Percentiles rank a stretch among this genome's conserved stretches.
Conservation (phyloP, 441 rosid species). For the Adansonia grandidieri region DNA sequence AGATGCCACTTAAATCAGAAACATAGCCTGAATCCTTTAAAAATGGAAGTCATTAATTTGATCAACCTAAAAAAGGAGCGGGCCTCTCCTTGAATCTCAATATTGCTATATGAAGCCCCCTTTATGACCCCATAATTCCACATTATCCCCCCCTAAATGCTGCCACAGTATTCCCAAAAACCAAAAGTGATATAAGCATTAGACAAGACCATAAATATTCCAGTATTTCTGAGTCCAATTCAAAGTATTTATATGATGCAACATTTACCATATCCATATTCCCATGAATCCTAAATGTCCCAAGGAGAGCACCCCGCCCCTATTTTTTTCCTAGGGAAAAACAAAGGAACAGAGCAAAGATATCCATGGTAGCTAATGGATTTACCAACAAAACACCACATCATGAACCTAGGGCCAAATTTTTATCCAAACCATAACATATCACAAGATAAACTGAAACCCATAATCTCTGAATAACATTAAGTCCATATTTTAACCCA, state of each 20-base stretch:
- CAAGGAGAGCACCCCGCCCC: too few relatives aligned
- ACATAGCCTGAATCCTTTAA: constrained; percentile 49
- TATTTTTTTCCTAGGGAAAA: too few relatives aligned
- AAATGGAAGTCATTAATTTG: constrained; percentile 41
- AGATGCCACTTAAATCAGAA: constrained; percentile 37
- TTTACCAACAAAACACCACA: too few relatives aligned
- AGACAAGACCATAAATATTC: constrained; percentile 66
- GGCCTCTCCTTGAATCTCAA: constrained; percentile 64
- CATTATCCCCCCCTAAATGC: constrained; percentile 57
- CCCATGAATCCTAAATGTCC: constrained; percentile 60
- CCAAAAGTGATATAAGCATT: constrained; percentile 71
- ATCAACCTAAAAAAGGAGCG: constrained; percentile 54
- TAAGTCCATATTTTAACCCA: neutral
- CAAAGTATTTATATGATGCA: constrained; percentile 58
- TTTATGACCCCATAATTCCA: constrained; percentile 54
- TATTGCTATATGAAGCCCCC: constrained; percentile 72
- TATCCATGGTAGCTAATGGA: too few relatives aligned
- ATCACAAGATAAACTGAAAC: neutral
- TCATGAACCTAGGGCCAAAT: too few relatives aligned
- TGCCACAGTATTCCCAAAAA: constrained; percentile 60
- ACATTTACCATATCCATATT: constrained; percentile 54
- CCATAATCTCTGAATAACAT: constrained; percentile 8
- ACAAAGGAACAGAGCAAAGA: too few relatives aligned
- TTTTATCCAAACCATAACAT: neutral
- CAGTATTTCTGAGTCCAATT: constrained; percentile 69